These are phyloP conservation scores for Aegilops umbellulata DNA, from an alignment of 176 grass and related monocot genomes.

Conservation along the genomic window DNA sequence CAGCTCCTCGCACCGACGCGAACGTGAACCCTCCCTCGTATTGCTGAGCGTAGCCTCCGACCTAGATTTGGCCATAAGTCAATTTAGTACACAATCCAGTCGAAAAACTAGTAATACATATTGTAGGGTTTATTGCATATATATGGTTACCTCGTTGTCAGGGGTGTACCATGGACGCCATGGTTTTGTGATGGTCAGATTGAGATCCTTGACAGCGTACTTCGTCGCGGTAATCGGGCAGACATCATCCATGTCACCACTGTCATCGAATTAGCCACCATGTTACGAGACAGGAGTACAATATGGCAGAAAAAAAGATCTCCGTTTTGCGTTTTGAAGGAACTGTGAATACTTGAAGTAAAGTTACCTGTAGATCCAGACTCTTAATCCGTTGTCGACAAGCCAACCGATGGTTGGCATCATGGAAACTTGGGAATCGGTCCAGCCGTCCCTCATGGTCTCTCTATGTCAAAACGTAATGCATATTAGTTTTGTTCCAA, in stretches of 20 bases:
- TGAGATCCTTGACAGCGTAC: conserved; percentile 43
- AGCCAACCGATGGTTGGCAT: conserved; percentile 20
- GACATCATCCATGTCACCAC: conserved; percentile 46
- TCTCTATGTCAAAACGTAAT: too few species aligned
- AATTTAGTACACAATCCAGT: neutral
- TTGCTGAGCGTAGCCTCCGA: conserved; percentile 48
- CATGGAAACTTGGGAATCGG: neutral
- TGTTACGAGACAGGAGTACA: neutral
- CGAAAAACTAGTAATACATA: neutral
- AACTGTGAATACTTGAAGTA: too few species aligned
- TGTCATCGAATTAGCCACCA: too few species aligned
- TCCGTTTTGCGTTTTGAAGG: too few species aligned
- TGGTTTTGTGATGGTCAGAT: conserved; percentile 23
- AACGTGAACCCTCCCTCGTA: conserved; percentile 49
- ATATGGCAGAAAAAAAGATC: neutral
- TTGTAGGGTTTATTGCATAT: neutral
- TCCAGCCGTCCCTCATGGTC: too few species aligned
- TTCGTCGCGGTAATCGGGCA: conserved; percentile 48
- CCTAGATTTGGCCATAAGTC: neutral
- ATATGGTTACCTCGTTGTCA: conserved; percentile 29
- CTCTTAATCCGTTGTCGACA: conserved; percentile 22
- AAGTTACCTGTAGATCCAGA: conserved; percentile 50
- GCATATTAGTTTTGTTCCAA: too few species aligned
- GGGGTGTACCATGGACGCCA: conserved; percentile 55
- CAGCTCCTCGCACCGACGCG: conserved; percentile 37